Evolutionary conservation across 495 filamentous ascomycete species (phyloP), one percentile per base, ranked within the genome.

Genomic region (Xylaria bambusicola): DNA sequence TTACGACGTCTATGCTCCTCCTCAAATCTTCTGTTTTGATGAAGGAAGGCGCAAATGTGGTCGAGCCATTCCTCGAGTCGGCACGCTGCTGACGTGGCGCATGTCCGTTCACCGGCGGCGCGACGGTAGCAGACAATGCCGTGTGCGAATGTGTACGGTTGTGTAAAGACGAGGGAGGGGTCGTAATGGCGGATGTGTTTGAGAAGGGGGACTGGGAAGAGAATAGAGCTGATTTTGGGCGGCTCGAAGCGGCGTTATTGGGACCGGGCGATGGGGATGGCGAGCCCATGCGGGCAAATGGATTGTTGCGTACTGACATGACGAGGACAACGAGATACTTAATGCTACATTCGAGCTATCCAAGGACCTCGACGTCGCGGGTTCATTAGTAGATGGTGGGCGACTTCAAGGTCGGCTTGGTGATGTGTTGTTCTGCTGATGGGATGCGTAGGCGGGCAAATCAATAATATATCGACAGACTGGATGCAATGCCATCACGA

Each of bases 21-120:
- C 86, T 79, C 64, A 88, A 71, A 53, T 90, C 88, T 60, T 93
- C 90, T 1, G 86, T 81, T 67, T 93, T 95, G 73, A 99, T 97
- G 70, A 98, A 98, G 15, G 88, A 87, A 4, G 95, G 94, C 36
- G 95, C 92, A 76, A 99, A 99, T 23, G 94, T 99, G 48, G 84
- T 87, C 0, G 86, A 79, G 44, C 73, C 71, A 73, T 66, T 77
- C 75, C 82, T 75, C 2, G 91, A 92, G 58, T 85, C 80, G 7
- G 87, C 85, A 10, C 91, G 82, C 50, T 74, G 70, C 36, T 82
- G 78, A 15, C 72, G 71, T 15, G 72, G 72, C 58, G 62, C 63
- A 53, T 70, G 68, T 8, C 62, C 31, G 20, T 71, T 63, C 20
- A 58, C 62, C 2, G 73, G 68, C n/a, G 72, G 67, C 10, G 71